A percentile compares a stretch with the other conserved stretches of the same genome.
Conservation (phyloP, 257 asterid genomes). For the Gardenia jasminoides region DNA sequence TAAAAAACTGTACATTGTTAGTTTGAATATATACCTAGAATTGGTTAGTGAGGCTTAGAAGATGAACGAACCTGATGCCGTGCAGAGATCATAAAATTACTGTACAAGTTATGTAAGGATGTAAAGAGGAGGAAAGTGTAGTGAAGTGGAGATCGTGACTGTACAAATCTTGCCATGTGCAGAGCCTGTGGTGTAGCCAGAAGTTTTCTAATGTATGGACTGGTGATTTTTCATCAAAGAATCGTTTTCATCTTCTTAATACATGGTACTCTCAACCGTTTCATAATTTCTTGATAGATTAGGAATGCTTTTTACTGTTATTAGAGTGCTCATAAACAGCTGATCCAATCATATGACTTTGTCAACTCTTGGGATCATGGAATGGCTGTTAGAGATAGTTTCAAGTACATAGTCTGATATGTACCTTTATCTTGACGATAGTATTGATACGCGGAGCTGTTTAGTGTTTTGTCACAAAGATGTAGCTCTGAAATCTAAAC, state of each 20-base stretch:
- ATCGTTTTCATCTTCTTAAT: neutral
- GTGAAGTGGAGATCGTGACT: slow-evolving; percentile 28
- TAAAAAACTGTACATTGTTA: slow-evolving; percentile 51
- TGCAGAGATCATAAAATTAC: slow-evolving; percentile 36
- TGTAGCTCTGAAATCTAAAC: too few relatives aligned
- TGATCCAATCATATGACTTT: neutral
- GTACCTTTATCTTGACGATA: too few relatives aligned
- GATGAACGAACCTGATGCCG: slow-evolving; percentile 38
- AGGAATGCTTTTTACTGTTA: neutral
- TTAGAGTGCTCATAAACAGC: neutral
- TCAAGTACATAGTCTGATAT: too few relatives aligned
- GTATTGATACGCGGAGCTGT: too few relatives aligned
- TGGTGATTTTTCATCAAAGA: slow-evolving; percentile 13
- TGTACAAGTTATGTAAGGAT: slow-evolving; percentile 41
- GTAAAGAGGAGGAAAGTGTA: slow-evolving; percentile 34
- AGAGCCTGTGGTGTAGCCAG: slow-evolving; percentile 25
- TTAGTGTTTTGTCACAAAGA: too few relatives aligned
- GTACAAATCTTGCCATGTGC: slow-evolving; percentile 33
- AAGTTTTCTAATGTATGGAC: slow-evolving; percentile 24
- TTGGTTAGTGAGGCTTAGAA: slow-evolving; percentile 42
- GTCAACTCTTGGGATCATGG: too few relatives aligned
- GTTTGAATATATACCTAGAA: slow-evolving; percentile 46
- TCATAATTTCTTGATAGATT: neutral
- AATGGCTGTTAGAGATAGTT: too few relatives aligned
- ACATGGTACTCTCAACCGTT: neutral